A percentile compares a stretch with the other conserved stretches of the same genome.
These are phyloP conservation scores for Tulasnella sp. DNA, from an alignment of 768 basidiomycete genomes.

Conservation along the genomic window DNA sequence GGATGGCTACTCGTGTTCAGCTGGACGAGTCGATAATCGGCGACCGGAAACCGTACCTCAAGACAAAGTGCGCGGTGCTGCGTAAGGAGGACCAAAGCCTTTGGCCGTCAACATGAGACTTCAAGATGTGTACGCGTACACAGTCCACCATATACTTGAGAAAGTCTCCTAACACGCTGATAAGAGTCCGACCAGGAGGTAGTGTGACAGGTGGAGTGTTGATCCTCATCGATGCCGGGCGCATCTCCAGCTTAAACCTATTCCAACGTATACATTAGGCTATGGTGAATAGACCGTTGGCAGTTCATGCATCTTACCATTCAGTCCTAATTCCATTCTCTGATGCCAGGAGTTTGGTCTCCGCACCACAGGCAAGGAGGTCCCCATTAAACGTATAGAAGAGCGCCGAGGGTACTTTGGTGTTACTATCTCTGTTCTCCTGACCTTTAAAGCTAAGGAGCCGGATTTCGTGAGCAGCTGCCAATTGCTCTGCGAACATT, in stretches of 20 bases:
- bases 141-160: constrained; percentile 8
- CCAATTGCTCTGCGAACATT: too few relatives aligned
- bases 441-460: constrained; percentile 27
- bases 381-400: background rate
- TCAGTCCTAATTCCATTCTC: background rate
- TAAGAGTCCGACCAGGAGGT: background rate
- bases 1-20: constrained; percentile 39
- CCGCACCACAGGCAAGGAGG: background rate
- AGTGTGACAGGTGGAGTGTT: background rate
- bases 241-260: constrained; percentile 14
- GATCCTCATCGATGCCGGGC: background rate
- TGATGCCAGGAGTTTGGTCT: background rate
- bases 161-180: constrained; percentile 20
- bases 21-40: background rate
- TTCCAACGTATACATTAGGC: too few relatives aligned
- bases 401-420: constrained; percentile 17
- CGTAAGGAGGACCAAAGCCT: background rate
- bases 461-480: too few relatives aligned
- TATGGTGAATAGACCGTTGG: too few relatives aligned
- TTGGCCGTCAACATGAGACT: background rate
- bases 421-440: background rate
- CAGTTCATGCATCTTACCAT: background rate
- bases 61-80: background rate
- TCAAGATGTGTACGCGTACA: background rate
- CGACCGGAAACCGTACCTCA: background rate